Evolutionary conservation across 176 grass and related monocot genomes (phyloP).

Genomic region (Musa acuminata): DNA sequence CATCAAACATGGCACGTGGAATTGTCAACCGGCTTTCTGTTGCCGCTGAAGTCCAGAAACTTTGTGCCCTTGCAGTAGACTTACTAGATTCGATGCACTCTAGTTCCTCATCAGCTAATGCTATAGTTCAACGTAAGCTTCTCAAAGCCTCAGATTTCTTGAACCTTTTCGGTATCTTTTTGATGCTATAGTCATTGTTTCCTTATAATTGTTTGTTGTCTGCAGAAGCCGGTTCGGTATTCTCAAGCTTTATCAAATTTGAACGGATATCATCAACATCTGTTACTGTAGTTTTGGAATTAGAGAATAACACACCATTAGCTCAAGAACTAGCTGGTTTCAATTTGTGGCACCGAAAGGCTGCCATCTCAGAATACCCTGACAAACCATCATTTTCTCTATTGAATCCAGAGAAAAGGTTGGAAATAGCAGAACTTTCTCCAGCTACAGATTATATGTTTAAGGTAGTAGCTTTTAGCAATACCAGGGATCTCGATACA

Average conservation of each 20-base stretch:
- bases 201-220: slow-evolving; percentile 22
- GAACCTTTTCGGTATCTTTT: not conserved
- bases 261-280: slow-evolving; percentile 47
- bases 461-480: slow-evolving; percentile 60
- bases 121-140: slow-evolving; percentile 47
- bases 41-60: slow-evolving; percentile 74
- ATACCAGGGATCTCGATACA: slow-evolving; percentile 29
- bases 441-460: slow-evolving; percentile 63
- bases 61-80: slow-evolving; percentile 67
- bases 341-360: slow-evolving; percentile 64
- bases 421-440: slow-evolving; percentile 40
- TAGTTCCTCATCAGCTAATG: slow-evolving; percentile 28
- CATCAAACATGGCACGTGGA: slow-evolving; percentile 67
- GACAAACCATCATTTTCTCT: slow-evolving; percentile 42
- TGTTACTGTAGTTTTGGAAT: slow-evolving; percentile 40
- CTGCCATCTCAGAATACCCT: slow-evolving; percentile 31
- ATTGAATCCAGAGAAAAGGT: slow-evolving; percentile 34
- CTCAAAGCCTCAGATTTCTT: not conserved
- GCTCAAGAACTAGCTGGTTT: slow-evolving; percentile 38
- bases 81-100: slow-evolving; percentile 45
- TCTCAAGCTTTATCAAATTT: slow-evolving; percentile 61
- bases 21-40: slow-evolving; percentile 86
- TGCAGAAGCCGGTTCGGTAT: slow-evolving; percentile 43
- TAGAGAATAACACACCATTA: slow-evolving; percentile 34
- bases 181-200: slow-evolving; percentile 11